Base-by-base conservation (phyloP, 345 rosid species). In the Acer campestre region DNA sequence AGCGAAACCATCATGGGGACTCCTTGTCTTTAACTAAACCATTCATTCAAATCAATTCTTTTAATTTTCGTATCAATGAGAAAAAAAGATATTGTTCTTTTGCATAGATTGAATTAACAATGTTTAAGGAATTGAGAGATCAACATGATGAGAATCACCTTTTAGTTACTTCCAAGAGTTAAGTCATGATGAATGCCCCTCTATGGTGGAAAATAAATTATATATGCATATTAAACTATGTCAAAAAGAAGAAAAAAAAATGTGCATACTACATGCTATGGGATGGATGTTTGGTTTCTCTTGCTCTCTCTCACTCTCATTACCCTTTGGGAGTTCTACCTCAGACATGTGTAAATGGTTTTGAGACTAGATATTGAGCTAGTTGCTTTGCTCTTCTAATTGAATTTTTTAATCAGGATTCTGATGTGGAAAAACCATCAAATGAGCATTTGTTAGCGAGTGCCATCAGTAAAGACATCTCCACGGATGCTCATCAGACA, bases 401-500 rank as follows among this genome's bases (percentile, higher is more conserved):
- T 75, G 40, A 58, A 5, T 75, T 22, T 38, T 80, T 56, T 35
- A 35, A 53, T 68, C 89, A 93, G 95, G 94, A 89, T 82, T 73
- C 77, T 68, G 81, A 79, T 81, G 18, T 78, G 75, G 92, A 89
- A 80, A 86, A 78, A 76, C 79, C 76, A 16, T 81, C 84, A 71
- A 83, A 82, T 82, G 93, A 89, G 67, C 81, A 73, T 62, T 82
- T 82, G 67, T 76, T 85, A 67, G 82, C 61, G 35, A 82, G 74
- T 81, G 79, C 81, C 71, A 62, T 35, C 56, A 75, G 75, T 73
- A 90, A 85, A 77, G 91, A 91, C 68, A 65, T 71, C 67, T 81
- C 87, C 66, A 70, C 84, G 9, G 93, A 90, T 69, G 77, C 80
- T 67, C 81, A 74, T 49, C 93, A 81, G 55, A 77, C 88, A 68